These are phyloP conservation scores for Kwoniella dejecticola DNA, from an alignment of 768 basidiomycete species.

Conservation along the genomic window DNA sequence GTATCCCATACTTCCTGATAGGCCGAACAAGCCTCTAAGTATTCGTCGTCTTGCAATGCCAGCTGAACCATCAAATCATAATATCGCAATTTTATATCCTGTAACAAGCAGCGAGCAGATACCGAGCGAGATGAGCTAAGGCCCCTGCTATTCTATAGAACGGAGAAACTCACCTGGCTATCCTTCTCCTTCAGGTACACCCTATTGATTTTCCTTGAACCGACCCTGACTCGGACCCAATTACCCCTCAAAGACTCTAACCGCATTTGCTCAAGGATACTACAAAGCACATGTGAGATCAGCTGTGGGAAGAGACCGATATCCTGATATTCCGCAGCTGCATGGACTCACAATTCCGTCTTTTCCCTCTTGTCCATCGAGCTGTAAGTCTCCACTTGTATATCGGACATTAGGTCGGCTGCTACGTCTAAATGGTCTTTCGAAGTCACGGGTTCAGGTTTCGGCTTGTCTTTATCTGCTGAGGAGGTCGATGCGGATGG, in stretches of 20 bases:
- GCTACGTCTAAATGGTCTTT: conserved; percentile 75
- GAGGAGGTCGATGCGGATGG: conserved; percentile 26
- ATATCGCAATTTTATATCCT: conserved; percentile 95
- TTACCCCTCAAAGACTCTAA: conserved; percentile 63
- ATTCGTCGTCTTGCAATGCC: conserved; percentile 77
- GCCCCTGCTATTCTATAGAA: neutral
- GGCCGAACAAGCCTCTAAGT: conserved; percentile 91
- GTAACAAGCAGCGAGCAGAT: conserved; percentile 10
- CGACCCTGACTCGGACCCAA: conserved; percentile 90
- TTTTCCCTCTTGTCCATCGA: conserved; percentile 98
- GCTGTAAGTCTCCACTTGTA: conserved; percentile 98
- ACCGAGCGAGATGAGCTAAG: neutral
- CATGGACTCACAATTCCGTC: conserved; percentile 83
- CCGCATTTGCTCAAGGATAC: conserved; percentile 94
- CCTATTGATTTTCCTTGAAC: conserved; percentile 90
- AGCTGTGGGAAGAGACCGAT: too few relatives aligned
- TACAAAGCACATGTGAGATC: conserved; percentile 13
- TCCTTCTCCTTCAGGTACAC: conserved; percentile 83
- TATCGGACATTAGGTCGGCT: conserved; percentile 86
- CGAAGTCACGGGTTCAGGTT: conserved; percentile 58
- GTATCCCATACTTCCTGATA: conserved; percentile 98
- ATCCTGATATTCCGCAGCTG: too few relatives aligned
- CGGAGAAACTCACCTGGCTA: conserved; percentile 68
- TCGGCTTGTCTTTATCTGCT: conserved; percentile 37
- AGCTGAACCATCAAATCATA: conserved; percentile 97